Conservation (phyloP, 2,329 filamentous ascomycete genomes). For the Ascocoryne sarcoides region DNA sequence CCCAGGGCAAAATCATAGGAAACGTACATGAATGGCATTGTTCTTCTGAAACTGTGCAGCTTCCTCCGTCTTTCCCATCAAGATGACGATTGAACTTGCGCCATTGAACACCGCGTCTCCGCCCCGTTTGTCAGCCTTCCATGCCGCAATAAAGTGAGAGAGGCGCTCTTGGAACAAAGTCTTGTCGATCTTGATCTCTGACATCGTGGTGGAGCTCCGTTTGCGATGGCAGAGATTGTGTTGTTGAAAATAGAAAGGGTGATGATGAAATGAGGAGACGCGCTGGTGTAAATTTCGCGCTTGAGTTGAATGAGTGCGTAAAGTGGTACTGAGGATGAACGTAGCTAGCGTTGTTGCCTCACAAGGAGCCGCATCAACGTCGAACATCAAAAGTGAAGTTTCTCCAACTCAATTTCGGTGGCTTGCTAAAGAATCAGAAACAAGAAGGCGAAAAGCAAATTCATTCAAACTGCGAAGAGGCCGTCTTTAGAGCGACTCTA, state of each 20-base stretch:
- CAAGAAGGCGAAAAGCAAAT: too few species aligned
- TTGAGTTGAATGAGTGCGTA: constrained; percentile 10
- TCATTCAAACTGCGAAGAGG: too few species aligned
- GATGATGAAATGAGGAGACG: constrained; percentile 14
- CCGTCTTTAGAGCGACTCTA: too few species aligned
- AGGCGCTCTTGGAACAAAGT: constrained; percentile 90
- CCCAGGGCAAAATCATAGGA: not conserved
- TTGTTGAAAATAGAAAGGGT: constrained; percentile 5
- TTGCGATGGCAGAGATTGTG: constrained; percentile 20
- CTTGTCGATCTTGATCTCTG: constrained; percentile 91
- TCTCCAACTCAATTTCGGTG: too few species aligned
- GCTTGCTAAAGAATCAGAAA: too few species aligned
- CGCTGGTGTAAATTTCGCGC: constrained; percentile 17
- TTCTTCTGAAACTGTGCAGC: constrained; percentile 85
- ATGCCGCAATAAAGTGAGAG: constrained; percentile 75
- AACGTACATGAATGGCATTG: constrained; percentile 84
- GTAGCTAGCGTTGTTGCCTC: not conserved
- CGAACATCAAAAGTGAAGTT: too few species aligned
- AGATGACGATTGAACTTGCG: constrained; percentile 74
- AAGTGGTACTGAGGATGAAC: not conserved
- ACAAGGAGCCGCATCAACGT: not conserved
- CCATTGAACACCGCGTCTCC: constrained; percentile 80
- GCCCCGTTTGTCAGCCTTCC: constrained; percentile 92
- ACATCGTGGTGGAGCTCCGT: constrained; percentile 30
- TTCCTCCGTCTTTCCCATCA: constrained; percentile 95